Evolutionary conservation across 345 rosid genomes (phyloP), one percentile per base, ranked within the genome.

Genomic region (Excoecaria agallocha): DNA sequence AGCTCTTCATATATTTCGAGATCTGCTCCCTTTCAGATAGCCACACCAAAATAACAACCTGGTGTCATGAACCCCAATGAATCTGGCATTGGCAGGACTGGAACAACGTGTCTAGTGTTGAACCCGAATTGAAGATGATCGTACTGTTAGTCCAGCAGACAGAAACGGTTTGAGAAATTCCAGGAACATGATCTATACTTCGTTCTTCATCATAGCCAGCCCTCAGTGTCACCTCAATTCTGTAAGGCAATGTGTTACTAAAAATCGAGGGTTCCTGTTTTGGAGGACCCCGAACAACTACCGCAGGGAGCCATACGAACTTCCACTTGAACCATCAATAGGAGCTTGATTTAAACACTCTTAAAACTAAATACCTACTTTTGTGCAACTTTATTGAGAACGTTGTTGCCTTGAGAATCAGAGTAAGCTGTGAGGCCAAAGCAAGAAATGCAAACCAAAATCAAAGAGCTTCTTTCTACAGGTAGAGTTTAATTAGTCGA

Each of bases 341-440:
- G 98, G 98, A 67, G 98, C 98, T 87, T 94, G 98, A 82, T 92
- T 94, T 77, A 94, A 76, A 78, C 90, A 89, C 80, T 94, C 98
- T n/a, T 66, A 92, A 81, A 81, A 86, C 83, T 87, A 91, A 80
- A 82, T 79, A 90, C 71, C 93, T 86, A 37, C 98, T 87, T 80
- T 89, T 92, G 54, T 87, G 92, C 80, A 94, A 81, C 77, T 94
- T 94, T 77, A 94, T 86, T 13, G 98, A 43, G 48, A 43, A 43
- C 8, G 97, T 92, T 50, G 91, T 90, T 73, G 98, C 91, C 76
- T 91, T 97, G 10, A 85, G 91, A 81, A 91, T 87, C 48, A 88
- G 74, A 11, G 98, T 98, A 71, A 91, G 98, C 97, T 92, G 85
- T 41, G 20, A 48, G 46, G 43, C 19, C 35, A 17, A 57, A 30